phyloP scores from a whole-genome alignment of 2,329 filamentous ascomycete species.

The Rugonectria rugulosa region DNA sequence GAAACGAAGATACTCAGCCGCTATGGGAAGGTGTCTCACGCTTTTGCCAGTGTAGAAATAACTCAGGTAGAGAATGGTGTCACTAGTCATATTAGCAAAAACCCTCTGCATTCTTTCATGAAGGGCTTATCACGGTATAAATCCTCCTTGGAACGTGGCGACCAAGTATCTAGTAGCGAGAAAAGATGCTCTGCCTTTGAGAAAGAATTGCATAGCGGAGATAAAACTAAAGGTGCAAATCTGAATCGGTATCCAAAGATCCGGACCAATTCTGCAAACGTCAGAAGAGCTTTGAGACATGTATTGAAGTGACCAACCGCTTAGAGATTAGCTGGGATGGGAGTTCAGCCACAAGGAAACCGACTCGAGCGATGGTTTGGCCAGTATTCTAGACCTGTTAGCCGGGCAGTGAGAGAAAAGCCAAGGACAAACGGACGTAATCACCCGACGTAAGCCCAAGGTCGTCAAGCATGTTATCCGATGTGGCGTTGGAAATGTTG shows the following conservation, averaged over 20 bases:
- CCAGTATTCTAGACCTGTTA: slow-evolving; percentile 16
- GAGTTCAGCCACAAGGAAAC: too few relatives aligned
- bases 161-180: slow-evolving; percentile 43
- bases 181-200: slow-evolving; percentile 43
- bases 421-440: slow-evolving; percentile 18
- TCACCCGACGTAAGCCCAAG: slow-evolving; percentile 28
- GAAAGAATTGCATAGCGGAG: slow-evolving; percentile 44
- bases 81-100: too few relatives aligned
- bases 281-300: background rate
- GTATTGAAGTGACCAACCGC: background rate
- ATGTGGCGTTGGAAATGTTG: slow-evolving; percentile 47
- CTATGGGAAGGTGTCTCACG: slow-evolving; percentile 39
- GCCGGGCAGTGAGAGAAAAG: background rate
- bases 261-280: slow-evolving; percentile 48
- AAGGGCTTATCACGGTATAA: slow-evolving; percentile 68
- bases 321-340: slow-evolving; percentile 22
- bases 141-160: slow-evolving; percentile 56
- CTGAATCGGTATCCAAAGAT: slow-evolving; percentile 59
- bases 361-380: slow-evolving; percentile 25
- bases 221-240: slow-evolving; percentile 47
- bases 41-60: slow-evolving; percentile 72
- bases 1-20: background rate
- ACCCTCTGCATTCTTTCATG: too few relatives aligned
- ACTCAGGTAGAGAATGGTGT: slow-evolving; percentile 48
- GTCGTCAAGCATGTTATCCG: slow-evolving; percentile 46